Conservation (phyloP, 2,329 filamentous ascomycete genomes). For the Pleurostoma richardsiae region DNA sequence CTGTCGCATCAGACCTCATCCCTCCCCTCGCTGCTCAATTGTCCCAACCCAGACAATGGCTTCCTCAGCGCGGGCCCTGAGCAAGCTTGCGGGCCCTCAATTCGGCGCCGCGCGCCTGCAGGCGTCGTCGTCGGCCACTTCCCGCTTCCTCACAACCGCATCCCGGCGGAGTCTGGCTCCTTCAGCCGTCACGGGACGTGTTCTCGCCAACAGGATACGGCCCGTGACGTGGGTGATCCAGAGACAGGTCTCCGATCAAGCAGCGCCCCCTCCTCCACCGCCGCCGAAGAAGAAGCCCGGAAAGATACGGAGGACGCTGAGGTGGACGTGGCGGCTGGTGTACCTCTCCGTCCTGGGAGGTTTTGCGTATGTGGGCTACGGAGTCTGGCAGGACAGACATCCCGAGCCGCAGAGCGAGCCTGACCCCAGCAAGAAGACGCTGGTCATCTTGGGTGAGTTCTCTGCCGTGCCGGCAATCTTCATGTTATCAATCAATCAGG, state of each 20-base stretch:
- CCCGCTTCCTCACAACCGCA: slow-evolving; percentile 19
- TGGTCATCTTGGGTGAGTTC: slow-evolving; percentile 80
- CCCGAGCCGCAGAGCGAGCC: slow-evolving; percentile 73
- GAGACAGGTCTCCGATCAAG: slow-evolving; percentile 17
- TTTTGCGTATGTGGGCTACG: slow-evolving; percentile 69
- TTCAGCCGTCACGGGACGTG: slow-evolving; percentile 9
- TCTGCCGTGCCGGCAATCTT: background rate
- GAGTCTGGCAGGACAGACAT: slow-evolving; percentile 77
- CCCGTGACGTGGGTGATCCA: slow-evolving; percentile 17
- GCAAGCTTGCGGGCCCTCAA: slow-evolving; percentile 21
- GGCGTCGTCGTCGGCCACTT: slow-evolving; percentile 12
- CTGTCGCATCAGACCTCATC: too few relatives aligned
- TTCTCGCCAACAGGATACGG: slow-evolving; percentile 14
- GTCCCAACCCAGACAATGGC: slow-evolving; percentile 14
- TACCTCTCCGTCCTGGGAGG: slow-evolving; percentile 70
- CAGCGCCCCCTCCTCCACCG: slow-evolving; percentile 16
- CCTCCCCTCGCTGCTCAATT: too few relatives aligned
- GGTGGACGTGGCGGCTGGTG: slow-evolving; percentile 78
- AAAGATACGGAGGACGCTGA: slow-evolving; percentile 64
- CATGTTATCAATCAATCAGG: background rate
- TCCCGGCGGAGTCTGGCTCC: slow-evolving; percentile 12
- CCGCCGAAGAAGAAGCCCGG: slow-evolving; percentile 44
- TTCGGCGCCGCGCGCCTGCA: slow-evolving; percentile 16
- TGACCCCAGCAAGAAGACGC: slow-evolving; percentile 90
- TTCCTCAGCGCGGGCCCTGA: slow-evolving; percentile 24